Conservation (phyloP, 1,139 yeast species). For the Pichia sp. region DNA sequence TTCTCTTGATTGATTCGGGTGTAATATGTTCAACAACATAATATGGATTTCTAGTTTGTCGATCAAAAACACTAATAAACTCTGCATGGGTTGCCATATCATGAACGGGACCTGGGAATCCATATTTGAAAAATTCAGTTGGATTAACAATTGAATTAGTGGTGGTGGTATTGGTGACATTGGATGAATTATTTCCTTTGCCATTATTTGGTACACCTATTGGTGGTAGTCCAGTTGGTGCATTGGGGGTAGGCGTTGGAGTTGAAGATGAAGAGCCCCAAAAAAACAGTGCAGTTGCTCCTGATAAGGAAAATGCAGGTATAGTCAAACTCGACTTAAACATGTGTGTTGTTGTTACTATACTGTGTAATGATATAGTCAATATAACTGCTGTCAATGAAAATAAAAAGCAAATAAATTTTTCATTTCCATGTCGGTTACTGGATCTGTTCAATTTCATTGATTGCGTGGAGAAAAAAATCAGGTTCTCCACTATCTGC, state of each 20-base stretch:
- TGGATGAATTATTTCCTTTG: slow-evolving; percentile 1
- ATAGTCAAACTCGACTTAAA: slow-evolving; percentile 14
- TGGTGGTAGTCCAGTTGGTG: slow-evolving; percentile 13
- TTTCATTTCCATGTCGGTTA: background rate
- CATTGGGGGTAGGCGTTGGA: slow-evolving; percentile 13
- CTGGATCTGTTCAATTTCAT: background rate
- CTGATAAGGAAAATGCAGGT: slow-evolving; percentile 20
- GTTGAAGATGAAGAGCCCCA: slow-evolving; percentile 21
- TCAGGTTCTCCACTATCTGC: too few relatives aligned
- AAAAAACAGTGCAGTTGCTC: slow-evolving; percentile 23
- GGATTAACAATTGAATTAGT: slow-evolving; percentile 44
- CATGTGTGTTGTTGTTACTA: slow-evolving; percentile 4
- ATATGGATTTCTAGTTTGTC: slow-evolving; percentile 79
- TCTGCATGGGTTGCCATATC: slow-evolving; percentile 70
- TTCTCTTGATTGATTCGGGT: slow-evolving; percentile 50
- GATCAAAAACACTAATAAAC: slow-evolving; percentile 78
- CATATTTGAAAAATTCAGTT: slow-evolving; percentile 73
- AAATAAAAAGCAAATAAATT: background rate
- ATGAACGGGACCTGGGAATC: slow-evolving; percentile 92
- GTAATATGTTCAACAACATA: slow-evolving; percentile 87
- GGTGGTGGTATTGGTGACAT: background rate
- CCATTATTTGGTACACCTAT: slow-evolving; percentile 11
- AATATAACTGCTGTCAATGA: background rate
- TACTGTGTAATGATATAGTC: too few relatives aligned
- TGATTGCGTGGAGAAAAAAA: background rate